These are phyloP conservation scores for Penicillium egyptiacum DNA, from an alignment of 495 filamentous ascomycete genomes.

Conservation along the genomic window DNA sequence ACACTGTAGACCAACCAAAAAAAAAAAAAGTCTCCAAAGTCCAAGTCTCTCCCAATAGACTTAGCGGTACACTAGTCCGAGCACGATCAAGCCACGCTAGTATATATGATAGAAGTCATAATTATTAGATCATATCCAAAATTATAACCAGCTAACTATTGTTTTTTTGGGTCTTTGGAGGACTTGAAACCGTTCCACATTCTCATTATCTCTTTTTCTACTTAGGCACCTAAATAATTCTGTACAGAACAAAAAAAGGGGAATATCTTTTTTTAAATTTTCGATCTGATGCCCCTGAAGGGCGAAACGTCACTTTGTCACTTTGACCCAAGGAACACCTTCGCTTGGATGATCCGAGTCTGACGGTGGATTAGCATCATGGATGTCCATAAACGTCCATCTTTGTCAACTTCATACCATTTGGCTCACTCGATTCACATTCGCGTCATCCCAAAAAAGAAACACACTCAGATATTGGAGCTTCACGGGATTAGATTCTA, in stretches of 20 bases:
- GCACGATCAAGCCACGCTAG: slow-evolving; percentile 7
- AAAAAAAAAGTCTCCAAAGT: slow-evolving; percentile 6
- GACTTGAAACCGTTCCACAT: background rate
- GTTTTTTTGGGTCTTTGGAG: too few relatives aligned
- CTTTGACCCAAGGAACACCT: slow-evolving; percentile 6
- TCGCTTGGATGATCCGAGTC: slow-evolving; percentile 4
- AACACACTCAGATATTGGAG: too few relatives aligned
- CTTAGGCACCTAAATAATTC: background rate
- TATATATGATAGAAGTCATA: background rate
- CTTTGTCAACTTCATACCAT: slow-evolving; percentile 1
- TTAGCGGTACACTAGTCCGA: slow-evolving; percentile 20
- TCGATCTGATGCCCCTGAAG: slow-evolving; percentile 13
- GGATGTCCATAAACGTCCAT: background rate
- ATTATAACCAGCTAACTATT: background rate
- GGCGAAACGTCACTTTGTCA: slow-evolving; percentile 4
- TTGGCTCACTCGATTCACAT: slow-evolving; percentile 8
- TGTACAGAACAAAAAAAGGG: background rate
- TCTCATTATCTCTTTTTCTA: background rate
- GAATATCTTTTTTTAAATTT: background rate
- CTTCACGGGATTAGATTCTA: background rate
- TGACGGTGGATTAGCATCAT: slow-evolving; percentile 15
- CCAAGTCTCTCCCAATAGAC: slow-evolving; percentile 9
- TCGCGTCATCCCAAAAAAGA: background rate
- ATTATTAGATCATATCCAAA: background rate
- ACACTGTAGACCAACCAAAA: background rate